phyloP scores from a whole-genome alignment of 257 asterid species.

The Solanum etuberosum region DNA sequence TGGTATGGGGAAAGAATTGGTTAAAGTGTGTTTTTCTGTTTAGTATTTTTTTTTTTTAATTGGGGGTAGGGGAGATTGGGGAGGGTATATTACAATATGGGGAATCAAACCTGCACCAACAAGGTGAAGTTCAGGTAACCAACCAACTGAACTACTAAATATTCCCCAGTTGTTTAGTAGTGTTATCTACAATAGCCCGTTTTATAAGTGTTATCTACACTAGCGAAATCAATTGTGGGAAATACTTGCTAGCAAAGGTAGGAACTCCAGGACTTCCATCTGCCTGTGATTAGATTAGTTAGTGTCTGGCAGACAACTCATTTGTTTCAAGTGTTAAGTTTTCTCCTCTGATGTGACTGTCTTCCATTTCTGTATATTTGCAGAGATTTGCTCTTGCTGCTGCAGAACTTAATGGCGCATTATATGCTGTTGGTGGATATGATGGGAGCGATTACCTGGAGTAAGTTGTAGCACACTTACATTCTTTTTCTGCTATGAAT shows the following conservation, averaged over 20 bases:
- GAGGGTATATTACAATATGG: neutral
- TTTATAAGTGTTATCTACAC: neutral
- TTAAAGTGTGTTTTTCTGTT: neutral
- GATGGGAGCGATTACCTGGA: constrained; percentile 51
- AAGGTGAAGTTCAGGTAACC: neutral
- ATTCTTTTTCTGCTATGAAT: neutral
- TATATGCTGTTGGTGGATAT: constrained; percentile 80
- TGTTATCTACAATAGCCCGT: neutral
- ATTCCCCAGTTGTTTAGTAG: neutral
- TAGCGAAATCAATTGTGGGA: neutral
- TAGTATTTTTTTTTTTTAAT: no score
- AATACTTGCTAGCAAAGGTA: neutral
- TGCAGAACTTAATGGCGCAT: constrained; percentile 62
- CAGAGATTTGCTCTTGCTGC: constrained; percentile 83
- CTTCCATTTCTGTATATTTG: neutral
- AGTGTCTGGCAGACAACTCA: neutral
- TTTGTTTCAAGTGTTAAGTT: neutral
- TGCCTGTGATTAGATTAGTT: neutral
- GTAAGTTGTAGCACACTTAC: constrained; percentile 32
- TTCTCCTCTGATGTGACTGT: neutral
- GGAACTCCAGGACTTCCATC: neutral
- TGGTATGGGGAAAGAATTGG: neutral
- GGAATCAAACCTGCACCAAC: neutral
- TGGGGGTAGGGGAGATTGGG: neutral
- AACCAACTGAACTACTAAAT: neutral